Evolutionary conservation across 208 protist genomes (phyloP), one percentile per base, ranked within the genome.

Genomic region (Acanthamoeba triangularis): DNA sequence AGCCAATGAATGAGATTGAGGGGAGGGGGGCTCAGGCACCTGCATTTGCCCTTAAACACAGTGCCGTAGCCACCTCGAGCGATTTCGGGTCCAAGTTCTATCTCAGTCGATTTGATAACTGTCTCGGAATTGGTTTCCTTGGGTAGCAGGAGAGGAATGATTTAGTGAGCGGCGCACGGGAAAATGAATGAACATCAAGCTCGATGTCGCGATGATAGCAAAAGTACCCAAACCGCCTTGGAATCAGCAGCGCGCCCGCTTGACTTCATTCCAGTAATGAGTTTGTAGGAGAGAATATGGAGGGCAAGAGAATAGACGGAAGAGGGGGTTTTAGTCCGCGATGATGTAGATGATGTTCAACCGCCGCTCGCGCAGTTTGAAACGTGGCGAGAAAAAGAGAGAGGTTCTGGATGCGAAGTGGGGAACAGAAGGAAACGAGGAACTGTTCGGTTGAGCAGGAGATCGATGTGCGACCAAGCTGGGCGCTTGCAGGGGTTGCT

Each of bases 1-100:
- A 47, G 8, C 11, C 41, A 47, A 6, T 65, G 59, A 65, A 2
- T 65, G 0, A n/a, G 59, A n/a, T 65, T 3, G 65, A 35, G 67
- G 30, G 67, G 30, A 25, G 67, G 67, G 30, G 30, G 67, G 35
- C 23, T 65, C 25, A 65, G 14, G 14, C 10, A 80, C 72, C 72
- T 80, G 54, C 82, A 90, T 65, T 90, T 90, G 44, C 87, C 87
- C 63, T 93, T 93, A 59, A 69, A 93, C 23, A 93, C 87, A 20
- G 87, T 93, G 61, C 87, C 87, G 35, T 93, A 93, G 61, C 61
- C 61, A 13, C 87, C 87, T 41, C 61, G 30, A 30, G 87, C 87
- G 30, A 93, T 93, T 49, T 67, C 63, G 8, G 82, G 33, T 3
- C 47, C 82, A 23, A 90, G 52, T 28, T 90, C 54, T 2, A 90